These are phyloP conservation scores for Cyclotella choctawhatcheeana DNA, from an alignment of 108 stramenopile species.

Conservation along the genomic window DNA sequence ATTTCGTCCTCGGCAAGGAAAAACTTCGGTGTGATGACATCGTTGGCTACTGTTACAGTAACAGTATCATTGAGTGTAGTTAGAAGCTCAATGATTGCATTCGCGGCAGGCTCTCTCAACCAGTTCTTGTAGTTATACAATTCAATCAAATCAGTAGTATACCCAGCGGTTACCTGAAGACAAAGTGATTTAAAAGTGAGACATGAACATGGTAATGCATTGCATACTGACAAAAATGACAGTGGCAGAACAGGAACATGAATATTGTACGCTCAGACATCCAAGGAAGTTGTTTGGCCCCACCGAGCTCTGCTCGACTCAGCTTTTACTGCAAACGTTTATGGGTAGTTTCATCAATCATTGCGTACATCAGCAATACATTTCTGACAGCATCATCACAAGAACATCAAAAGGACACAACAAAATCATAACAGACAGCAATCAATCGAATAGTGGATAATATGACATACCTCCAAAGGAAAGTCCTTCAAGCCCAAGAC, in stretches of 20 bases:
- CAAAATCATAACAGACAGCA: background rate
- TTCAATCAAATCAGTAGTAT: conserved; percentile 65
- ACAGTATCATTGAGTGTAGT: conserved; percentile 36
- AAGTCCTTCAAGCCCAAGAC: conserved; percentile 40
- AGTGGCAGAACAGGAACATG: background rate
- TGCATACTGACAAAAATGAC: no score
- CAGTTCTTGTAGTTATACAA: conserved; percentile 76
- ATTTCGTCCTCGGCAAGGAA: conserved; percentile 30
- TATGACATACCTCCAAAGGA: conserved; percentile 32
- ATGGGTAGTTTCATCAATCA: conserved; percentile 54
- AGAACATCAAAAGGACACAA: background rate
- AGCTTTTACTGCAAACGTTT: conserved; percentile 60
- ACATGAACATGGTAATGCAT: background rate
- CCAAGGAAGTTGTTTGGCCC: conserved; percentile 47
- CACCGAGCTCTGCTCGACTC: conserved; percentile 53
- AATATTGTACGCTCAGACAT: conserved; percentile 44
- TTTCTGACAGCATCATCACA: background rate
- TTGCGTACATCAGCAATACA: conserved; percentile 5
- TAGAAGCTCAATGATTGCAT: conserved; percentile 75
- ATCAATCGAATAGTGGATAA: background rate
- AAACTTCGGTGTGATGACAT: conserved; percentile 64
- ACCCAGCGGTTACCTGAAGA: conserved; percentile 42
- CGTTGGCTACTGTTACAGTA: conserved; percentile 45
- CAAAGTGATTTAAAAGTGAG: background rate
- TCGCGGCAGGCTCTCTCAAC: conserved; percentile 84